These are phyloP conservation scores for Cladophialophora immunda DNA, from an alignment of 2,329 filamentous ascomycete species.

Conservation along the genomic window DNA sequence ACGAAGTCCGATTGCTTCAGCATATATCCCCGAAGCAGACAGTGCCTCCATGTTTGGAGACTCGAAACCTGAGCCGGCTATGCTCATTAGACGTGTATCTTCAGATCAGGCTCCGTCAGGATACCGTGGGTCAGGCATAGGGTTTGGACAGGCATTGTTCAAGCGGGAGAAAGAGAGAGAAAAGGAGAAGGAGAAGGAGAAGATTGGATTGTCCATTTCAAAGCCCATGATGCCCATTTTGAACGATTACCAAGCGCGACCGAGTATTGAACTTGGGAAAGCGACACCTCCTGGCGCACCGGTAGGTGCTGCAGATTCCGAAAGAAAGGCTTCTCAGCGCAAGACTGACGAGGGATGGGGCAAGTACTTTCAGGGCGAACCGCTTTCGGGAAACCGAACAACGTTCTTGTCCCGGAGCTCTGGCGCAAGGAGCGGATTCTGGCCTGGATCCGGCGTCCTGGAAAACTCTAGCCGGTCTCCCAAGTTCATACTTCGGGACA, in stretches of 20 bases:
- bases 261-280: constrained; percentile 39
- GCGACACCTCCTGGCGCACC: constrained; percentile 28
- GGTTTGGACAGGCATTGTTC: constrained; percentile 37
- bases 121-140: constrained; percentile 33
- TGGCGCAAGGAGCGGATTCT: constrained; percentile 46
- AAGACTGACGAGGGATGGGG: constrained; percentile 59
- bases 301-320: constrained; percentile 20
- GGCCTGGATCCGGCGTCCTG: constrained; percentile 48
- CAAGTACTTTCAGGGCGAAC: constrained; percentile 56
- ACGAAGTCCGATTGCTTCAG: constrained; percentile 51
- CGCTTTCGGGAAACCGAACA: constrained; percentile 34
- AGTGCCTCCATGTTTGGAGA: constrained; percentile 50
- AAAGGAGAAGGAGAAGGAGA: constrained; percentile 37
- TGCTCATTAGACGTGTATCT: constrained; percentile 41
- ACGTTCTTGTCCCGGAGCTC: constrained; percentile 30
- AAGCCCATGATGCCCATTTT: constrained; percentile 40
- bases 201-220: constrained; percentile 37
- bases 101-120: constrained; percentile 30
- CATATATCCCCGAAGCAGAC: constrained; percentile 40
- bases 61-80: constrained; percentile 45
- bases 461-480: constrained; percentile 49
- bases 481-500: constrained; percentile 44
- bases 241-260: constrained; percentile 36
- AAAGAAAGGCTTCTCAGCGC: constrained; percentile 45
- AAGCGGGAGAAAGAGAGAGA: constrained; percentile 39